Percentiles rank a stretch among this genome's conserved stretches.
phyloP scores from a whole-genome alignment of 2,329 filamentous ascomycete species.

The Atkinsonella texensis region DNA sequence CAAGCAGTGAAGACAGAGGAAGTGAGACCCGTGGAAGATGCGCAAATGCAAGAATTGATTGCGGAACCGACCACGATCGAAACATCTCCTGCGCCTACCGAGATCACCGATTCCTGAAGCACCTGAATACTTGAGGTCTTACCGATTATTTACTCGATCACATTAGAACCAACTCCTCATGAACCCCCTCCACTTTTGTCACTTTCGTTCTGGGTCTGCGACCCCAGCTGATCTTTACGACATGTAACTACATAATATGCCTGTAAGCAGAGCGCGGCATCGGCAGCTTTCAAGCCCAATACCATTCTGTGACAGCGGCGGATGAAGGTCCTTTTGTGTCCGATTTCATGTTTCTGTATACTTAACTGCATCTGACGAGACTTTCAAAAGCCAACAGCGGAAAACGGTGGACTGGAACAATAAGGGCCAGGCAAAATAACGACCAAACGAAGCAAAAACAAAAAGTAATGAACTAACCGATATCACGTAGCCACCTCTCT shows the following conservation, averaged over 20 bases:
- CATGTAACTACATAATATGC: neutral
- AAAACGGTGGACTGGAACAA: neutral
- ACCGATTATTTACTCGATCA: neutral
- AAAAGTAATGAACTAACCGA: neutral
- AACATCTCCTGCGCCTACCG: neutral
- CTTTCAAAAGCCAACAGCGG: neutral
- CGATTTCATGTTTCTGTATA: neutral
- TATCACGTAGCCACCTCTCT: slow-evolving; percentile 1
- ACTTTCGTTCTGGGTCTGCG: neutral
- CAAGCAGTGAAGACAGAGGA: neutral
- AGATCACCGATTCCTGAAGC: neutral
- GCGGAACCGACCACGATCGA: neutral
- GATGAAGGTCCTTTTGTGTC: neutral
- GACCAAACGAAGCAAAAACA: neutral
- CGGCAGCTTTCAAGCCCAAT: too few relatives aligned
- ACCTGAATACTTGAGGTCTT: neutral
- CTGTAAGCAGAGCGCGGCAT: neutral
- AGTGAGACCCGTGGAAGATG: neutral
- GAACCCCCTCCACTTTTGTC: neutral
- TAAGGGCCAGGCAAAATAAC: neutral
- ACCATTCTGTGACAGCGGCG: neutral
- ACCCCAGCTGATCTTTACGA: neutral
- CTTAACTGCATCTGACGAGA: neutral
- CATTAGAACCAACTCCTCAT: neutral
- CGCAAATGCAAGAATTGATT: neutral